Evolutionary conservation across 2,329 filamentous ascomycete genomes (phyloP), one percentile per base, ranked within the genome.

Genomic region (Phaeosphaeria sp.): DNA sequence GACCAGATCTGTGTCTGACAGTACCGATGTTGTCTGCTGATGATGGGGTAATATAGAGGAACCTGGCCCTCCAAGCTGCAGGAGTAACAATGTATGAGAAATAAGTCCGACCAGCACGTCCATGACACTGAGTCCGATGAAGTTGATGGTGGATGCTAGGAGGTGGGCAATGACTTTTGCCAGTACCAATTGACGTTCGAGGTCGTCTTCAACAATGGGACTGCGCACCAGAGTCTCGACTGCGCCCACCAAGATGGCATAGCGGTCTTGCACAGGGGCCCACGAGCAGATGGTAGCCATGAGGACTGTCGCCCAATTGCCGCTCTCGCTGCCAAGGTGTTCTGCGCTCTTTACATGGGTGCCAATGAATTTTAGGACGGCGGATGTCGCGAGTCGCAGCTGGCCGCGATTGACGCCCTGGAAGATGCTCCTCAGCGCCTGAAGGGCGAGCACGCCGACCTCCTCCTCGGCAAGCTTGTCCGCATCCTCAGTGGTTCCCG

Each of bases 81-180:
- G 83, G 9, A 96, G 81, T 68, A 88, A 85, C 65, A 92, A 87
- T 73, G 94, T 90, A 72, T 96, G 92, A 63, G 92, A 89, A 62
- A 97, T 87, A 15, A 99, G 83, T 1, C 92, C 90, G 15, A 96
- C 83, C 25, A 98, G 82, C 18, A 98, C 89, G 74, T 99, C 95
- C 89, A 98, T 98, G 52, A 98, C 90, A 73, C 93, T 97, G 46
- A 99, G 82, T 1, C 95, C 95, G 60, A 99, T 97, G 72, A 98
- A 84, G 77, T 97, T 98, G 72, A 96, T 89, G 43, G 94, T 89
- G 0, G 94, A 97, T 51, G 90, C 89, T 47, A 99, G 82, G 10
- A 98, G 83, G 61, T 90, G 91, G 59, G 91, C 88, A 58, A 97
- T 87, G 78, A 97, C 88, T 44, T 88, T 89, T 0, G 90, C 86